phyloP scores from a whole-genome alignment of 257 asterid species.

The Forsythia suspensa region DNA sequence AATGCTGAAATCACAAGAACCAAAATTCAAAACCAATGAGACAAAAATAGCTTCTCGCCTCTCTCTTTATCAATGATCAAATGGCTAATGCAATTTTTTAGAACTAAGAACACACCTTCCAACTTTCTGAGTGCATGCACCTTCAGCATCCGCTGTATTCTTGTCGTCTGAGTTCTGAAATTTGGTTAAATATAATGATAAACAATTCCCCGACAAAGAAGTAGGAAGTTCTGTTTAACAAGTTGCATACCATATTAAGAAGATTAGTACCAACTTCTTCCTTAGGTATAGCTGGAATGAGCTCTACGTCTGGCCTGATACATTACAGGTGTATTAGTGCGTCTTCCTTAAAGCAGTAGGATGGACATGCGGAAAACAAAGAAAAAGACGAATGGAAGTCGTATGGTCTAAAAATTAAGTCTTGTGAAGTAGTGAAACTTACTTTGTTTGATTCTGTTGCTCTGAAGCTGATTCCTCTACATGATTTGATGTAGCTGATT shows the following conservation, averaged over 20 bases:
- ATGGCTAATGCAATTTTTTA: background rate
- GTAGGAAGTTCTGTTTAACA: background rate
- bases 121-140: conserved; percentile 21
- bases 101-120: conserved; percentile 25
- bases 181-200: conserved; percentile 20
- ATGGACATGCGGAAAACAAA: background rate
- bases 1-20: conserved; percentile 23
- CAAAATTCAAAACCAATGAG: background rate
- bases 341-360: background rate
- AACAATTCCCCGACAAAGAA: background rate
- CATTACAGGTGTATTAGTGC: background rate
- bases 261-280: conserved; percentile 21
- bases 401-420: background rate
- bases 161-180: conserved; percentile 25
- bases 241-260: conserved; percentile 18
- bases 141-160: conserved; percentile 21
- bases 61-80: background rate
- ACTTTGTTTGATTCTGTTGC: conserved; percentile 36
- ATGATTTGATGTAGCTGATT: conserved; percentile 30
- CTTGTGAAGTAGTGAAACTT: conserved; percentile 17
- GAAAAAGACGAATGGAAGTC: background rate
- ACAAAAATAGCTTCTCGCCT: background rate
- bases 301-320: conserved; percentile 26
- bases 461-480: conserved; percentile 36
- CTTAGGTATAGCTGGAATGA: conserved; percentile 15